Conservation (phyloP, 305 asterid genomes). For the Withania somnifera region DNA sequence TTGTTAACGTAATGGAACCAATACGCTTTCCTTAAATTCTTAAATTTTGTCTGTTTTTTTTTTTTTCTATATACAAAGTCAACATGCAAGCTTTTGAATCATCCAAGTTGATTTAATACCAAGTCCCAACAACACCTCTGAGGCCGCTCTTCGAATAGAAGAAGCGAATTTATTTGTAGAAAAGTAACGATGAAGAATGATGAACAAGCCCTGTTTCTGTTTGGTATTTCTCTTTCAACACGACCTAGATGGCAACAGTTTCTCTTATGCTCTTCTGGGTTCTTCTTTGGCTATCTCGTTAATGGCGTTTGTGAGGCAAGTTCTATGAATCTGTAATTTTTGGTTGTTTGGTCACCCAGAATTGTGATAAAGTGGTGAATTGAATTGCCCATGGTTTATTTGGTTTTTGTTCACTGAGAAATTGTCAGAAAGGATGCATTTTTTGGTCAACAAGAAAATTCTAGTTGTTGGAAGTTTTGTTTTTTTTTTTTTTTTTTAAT, state of each 20-base stretch:
- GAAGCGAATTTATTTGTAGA: background rate
- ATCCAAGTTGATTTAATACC: background rate
- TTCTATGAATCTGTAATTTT: background rate
- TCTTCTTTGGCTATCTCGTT: constrained; percentile 71
- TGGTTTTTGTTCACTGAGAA: background rate
- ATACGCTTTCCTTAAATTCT: constrained; percentile 26
- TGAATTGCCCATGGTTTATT: background rate
- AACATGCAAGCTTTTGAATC: constrained; percentile 21
- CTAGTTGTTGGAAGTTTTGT: background rate
- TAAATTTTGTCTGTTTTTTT: constrained; percentile 1
- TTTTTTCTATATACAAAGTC: constrained; percentile 23
- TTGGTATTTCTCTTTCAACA: constrained; percentile 51
- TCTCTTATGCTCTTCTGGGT: constrained; percentile 57
- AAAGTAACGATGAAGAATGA: constrained; percentile 37
- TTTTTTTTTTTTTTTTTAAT: background rate
- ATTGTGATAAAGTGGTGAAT: background rate
- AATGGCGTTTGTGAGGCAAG: constrained; percentile 70
- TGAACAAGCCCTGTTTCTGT: constrained; percentile 50
- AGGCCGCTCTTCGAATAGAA: background rate
- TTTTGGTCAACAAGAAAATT: background rate
- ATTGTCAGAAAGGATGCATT: background rate
- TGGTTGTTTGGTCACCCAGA: background rate
- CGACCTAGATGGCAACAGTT: constrained; percentile 72
- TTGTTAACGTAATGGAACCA: constrained; percentile 29
- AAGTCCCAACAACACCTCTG: background rate